Conservation (phyloP, 768 basidiomycete genomes). For the Agaricus sinodeliciosus region DNA sequence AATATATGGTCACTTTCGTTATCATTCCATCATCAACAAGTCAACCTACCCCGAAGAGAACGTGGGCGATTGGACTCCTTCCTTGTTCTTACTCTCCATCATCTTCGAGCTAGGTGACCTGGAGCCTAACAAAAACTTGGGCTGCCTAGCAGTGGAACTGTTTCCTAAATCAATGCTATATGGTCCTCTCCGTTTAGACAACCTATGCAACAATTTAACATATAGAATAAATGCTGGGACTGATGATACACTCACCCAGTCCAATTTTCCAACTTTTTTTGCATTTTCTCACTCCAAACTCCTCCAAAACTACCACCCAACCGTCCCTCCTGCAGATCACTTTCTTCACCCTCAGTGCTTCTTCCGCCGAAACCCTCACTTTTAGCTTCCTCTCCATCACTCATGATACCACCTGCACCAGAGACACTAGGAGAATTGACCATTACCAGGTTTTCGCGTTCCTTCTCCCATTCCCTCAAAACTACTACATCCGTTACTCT, state of each 20-base stretch:
- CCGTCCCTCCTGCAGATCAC: constrained; percentile 4
- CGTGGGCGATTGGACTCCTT: constrained; percentile 25
- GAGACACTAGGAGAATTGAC: not conserved
- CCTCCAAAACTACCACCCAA: constrained; percentile 20
- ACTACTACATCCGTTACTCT: constrained; percentile 28
- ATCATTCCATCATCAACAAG: not conserved
- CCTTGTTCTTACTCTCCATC: constrained; percentile 10
- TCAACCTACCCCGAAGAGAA: constrained; percentile 22
- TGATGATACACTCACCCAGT: constrained; percentile 25
- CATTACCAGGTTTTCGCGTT: not conserved
- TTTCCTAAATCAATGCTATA: not conserved
- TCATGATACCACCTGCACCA: constrained; percentile 22
- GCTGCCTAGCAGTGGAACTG: not conserved
- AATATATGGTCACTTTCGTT: too few species aligned
- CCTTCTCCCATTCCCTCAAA: constrained; percentile 31
- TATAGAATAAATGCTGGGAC: not conserved
- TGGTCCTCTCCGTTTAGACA: constrained; percentile 12
- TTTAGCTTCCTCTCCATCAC: constrained; percentile 34
- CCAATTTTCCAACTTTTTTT: constrained; percentile 40
- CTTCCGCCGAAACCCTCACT: constrained; percentile 29
- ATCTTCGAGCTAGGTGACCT: constrained; percentile 10
- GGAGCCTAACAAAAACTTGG: constrained; percentile 12
- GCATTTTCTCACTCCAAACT: constrained; percentile 37
- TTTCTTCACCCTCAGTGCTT: constrained; percentile 21
- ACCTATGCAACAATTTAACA: constrained; percentile 9